Base-by-base conservation (phyloP, 2,329 filamentous ascomycete species). In the Leptographium procerum region DNA sequence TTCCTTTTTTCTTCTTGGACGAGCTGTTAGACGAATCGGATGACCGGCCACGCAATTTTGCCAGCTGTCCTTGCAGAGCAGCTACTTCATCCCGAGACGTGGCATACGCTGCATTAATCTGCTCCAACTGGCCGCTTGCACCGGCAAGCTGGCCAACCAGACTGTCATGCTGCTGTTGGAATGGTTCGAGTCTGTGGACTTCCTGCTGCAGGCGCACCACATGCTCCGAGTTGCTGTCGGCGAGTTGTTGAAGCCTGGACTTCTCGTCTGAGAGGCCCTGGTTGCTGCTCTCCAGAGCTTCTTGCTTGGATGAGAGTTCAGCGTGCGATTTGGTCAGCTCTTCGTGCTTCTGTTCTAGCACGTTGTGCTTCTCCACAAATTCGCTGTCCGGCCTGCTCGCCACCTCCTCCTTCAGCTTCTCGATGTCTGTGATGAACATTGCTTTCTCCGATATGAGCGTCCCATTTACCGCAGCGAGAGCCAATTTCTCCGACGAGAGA, bases 31-130 rank as follows among this genome's bases (percentile, higher is more conserved):
- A 34, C 36, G 34, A 40, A 4, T 58, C n/a, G 45, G 53, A 34
- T 6, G 43, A 28, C 26, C 45, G 61, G 1, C 54, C 28, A n/a
- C 59, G 61, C 48, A 62, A 36, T 50, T 62, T 60, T 28, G 59
- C 58, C 16, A 64, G 36, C 52, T 64, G 59, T 31, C 47, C 47
- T 3, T 55, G 60, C 36, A 65, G 62, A 4, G 53, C 52, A 36
- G 52, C 34, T 10, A 60, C 36, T 14, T 63, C 59, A 2, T 60
- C 59, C 2, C 52, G 57, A 2, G 62, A 55, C 13, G 56, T 45
- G 14, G 55, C 26, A 24, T 40, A 56, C 0, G 60, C 55, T 2
- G 61, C 51, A 3, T 36, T 29, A 29, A 63, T 51, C 34, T 61
- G 43, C 1, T 55, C 58, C 9, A 61, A 13, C 16, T 52, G 59